A percentile compares a stretch with the other conserved stretches of the same genome.
Conservation (phyloP, 768 basidiomycete genomes). For the Suillus decipiens region DNA sequence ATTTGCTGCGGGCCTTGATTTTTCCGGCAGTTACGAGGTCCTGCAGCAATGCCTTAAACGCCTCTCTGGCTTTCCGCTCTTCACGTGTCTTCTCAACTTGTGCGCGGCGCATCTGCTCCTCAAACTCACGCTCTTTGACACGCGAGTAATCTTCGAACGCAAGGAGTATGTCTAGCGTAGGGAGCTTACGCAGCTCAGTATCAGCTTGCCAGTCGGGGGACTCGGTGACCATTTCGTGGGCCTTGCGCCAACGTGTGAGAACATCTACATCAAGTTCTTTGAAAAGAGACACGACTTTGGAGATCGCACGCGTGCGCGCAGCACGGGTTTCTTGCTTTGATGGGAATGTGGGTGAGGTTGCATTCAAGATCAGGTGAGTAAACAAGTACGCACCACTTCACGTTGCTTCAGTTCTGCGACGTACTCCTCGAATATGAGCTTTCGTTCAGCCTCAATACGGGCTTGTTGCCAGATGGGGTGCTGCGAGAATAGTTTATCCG, state of each 20-base stretch:
- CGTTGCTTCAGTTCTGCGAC: constrained; percentile 81
- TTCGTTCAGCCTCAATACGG: constrained; percentile 82
- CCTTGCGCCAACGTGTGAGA: constrained; percentile 89
- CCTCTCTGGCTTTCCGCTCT: constrained; percentile 90
- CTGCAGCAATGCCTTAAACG: constrained; percentile 81
- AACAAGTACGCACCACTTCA: constrained; percentile 70
- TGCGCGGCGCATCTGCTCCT: constrained; percentile 77
- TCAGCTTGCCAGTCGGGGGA: constrained; percentile 82
- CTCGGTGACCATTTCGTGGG: constrained; percentile 72
- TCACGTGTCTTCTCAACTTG: constrained; percentile 83
- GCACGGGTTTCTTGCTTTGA: constrained; percentile 77
- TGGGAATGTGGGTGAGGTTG: constrained; percentile 11
- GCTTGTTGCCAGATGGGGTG: constrained; percentile 93
- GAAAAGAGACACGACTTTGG: constrained; percentile 82
- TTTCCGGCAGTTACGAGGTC: constrained; percentile 65
- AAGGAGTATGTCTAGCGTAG: constrained; percentile 87
- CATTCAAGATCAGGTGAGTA: constrained; percentile 7
- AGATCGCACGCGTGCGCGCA: constrained; percentile 74
- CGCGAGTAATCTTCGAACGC: constrained; percentile 95
- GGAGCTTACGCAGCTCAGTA: constrained; percentile 75
- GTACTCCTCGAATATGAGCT: constrained; percentile 90
- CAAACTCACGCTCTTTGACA: constrained; percentile 87
- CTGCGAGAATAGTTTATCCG: constrained; percentile 80
- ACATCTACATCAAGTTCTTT: constrained; percentile 89
- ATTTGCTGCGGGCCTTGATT: constrained; percentile 82